Conservation (phyloP, 2,329 filamentous ascomycete genomes). For the Cordyceps tenuipes region DNA sequence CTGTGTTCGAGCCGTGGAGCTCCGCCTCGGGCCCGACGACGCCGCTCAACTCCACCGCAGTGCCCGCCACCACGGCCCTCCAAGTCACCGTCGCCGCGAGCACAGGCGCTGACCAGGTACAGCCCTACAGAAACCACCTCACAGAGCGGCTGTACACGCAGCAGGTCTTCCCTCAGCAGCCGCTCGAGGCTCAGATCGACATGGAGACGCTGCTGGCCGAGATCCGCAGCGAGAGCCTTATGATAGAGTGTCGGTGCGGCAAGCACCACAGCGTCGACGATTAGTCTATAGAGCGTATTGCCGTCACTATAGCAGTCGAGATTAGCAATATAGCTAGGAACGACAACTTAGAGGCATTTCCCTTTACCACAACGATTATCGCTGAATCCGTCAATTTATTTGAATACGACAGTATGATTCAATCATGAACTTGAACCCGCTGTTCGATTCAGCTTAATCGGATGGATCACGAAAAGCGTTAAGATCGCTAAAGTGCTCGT, state of each 20-base stretch:
- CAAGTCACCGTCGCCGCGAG: no score
- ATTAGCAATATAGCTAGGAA: slow-evolving; percentile 18
- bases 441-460: no score
- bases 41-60: not conserved
- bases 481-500: no score
- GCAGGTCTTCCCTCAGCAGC: not conserved
- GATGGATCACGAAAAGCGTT: no score
- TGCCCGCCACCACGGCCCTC: no score
- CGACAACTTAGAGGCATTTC: no score
- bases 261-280: slow-evolving; percentile 17
- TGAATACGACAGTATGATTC: no score
- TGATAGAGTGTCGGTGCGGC: slow-evolving; percentile 21
- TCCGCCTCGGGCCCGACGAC: slow-evolving; percentile 1
- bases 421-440: no score
- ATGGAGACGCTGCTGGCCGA: not conserved
- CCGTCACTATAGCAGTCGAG: slow-evolving; percentile 19
- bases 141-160: not conserved
- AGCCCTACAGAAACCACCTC: not conserved
- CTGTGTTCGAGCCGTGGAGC: not conserved
- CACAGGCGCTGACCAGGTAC: no score
- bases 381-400: no score
- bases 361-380: no score
- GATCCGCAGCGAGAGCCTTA: not conserved
- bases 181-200: not conserved
- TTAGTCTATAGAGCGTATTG: slow-evolving; percentile 19